Conservation (phyloP, 306 rosid genomes). For the Lathyrus tuberosus region DNA sequence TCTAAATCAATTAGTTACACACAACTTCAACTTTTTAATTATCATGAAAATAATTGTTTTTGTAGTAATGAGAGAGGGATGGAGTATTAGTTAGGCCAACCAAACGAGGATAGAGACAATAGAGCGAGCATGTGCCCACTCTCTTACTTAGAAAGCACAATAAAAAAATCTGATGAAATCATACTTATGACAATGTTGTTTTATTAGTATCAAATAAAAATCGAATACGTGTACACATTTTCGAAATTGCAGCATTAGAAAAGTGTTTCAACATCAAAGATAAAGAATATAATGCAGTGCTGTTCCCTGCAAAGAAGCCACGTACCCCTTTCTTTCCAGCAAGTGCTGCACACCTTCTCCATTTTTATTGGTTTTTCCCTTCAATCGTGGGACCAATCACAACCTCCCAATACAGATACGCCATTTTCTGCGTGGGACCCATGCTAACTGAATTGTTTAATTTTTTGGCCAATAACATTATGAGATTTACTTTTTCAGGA, state of each 20-base stretch:
- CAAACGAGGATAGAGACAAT: background rate
- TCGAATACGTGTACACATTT: constrained; percentile 50
- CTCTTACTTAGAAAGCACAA: background rate
- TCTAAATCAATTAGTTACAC: no score
- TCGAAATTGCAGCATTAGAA: constrained; percentile 29
- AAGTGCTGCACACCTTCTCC: constrained; percentile 42
- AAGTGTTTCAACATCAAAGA: constrained; percentile 46
- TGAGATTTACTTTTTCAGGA: background rate
- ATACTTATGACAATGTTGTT: background rate
- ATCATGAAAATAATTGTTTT: no score
- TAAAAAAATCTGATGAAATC: background rate
- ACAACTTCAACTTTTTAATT: no score
- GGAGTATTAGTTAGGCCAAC: background rate
- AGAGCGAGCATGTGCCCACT: background rate
- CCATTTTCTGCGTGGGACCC: constrained; percentile 1
- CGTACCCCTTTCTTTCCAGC: constrained; percentile 58
- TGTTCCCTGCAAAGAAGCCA: constrained; percentile 51
- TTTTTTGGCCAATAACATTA: constrained; percentile 2
- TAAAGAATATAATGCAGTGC: constrained; percentile 54
- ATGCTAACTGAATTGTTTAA: background rate
- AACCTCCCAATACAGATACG: constrained; percentile 25
- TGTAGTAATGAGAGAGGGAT: no score
- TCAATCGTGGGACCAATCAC: constrained; percentile 46
- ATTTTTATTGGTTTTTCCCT: constrained; percentile 37
- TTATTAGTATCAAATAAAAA: constrained; percentile 38